Base-by-base conservation (phyloP, 2,329 filamentous ascomycete genomes). In the Talaromyces sp. region DNA sequence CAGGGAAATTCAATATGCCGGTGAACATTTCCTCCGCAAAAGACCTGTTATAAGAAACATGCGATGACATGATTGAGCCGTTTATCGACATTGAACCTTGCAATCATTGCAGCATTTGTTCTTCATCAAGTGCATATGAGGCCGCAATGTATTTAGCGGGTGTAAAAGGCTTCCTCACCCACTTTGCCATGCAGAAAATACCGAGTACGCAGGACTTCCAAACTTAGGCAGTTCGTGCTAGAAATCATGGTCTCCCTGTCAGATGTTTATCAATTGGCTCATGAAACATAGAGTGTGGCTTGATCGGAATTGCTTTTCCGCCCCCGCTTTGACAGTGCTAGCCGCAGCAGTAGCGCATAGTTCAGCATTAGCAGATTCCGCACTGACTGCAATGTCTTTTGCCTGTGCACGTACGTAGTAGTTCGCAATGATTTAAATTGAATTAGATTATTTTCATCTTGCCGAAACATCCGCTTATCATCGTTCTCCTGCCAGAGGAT, bases 291-390 rank as follows among this genome's bases (percentile, higher is more conserved):
- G 15, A 36, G 19, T n/a, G 56, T 58, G 56, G 56, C 34, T 58
- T 40, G 34, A 17, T 40, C 56, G 56, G 56, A 58, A 58, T 17
- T 58, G 34, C 11, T 58, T 58, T 19, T 58, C 56, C 56, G 34
- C 36, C 56, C 34, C 56, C 56, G 19, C 34, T 43, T 58, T 17
- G 36, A 22, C 19, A 19, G 19, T n/a, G 17, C 13, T 15, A 49
- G 45, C 11, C 22, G 22, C 11, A 25, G 45, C 22, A 43, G n/a
- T 45, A 19, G 40, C 40, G 40, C 5, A 2, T 43, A 19, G n/a
- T n/a, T 19, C 3, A n/a, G 40, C 6, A 3, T 19, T 6, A 2
- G 6, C 17, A 43, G 40, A 43, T 43, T 43, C 40, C 40, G 3
- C 8, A 19, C 43, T 22, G n/a, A 22, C 19, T 45, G 19, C 43